These are phyloP conservation scores for Luffa acutangula DNA, from an alignment of 306 rosid genomes.

Conservation along the genomic window DNA sequence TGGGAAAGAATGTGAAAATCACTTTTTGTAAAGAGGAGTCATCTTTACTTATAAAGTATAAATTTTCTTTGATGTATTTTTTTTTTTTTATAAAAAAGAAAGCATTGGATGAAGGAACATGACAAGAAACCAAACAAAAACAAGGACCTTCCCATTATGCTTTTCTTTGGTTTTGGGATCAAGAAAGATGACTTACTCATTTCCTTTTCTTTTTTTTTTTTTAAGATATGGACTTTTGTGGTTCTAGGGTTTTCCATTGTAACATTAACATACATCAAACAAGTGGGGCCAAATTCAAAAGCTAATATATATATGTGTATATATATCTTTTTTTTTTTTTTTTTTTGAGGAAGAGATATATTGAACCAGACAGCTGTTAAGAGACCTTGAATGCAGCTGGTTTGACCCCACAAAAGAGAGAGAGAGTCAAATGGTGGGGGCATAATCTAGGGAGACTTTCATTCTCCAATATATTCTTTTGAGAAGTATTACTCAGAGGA, in stretches of 20 bases:
- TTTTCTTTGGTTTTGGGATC: constrained; percentile 37
- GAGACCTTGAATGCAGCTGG: constrained; percentile 24
- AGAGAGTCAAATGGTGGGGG: constrained; percentile 48
- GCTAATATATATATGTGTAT: constrained; percentile 3
- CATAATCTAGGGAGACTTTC: constrained; percentile 64
- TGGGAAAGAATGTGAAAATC: not conserved
- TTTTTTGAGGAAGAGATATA: not conserved
- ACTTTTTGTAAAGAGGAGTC: not conserved
- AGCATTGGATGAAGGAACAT: constrained; percentile 18
- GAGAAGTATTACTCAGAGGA: constrained; percentile 4
- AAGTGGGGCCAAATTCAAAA: constrained; percentile 44
- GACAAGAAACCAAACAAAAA: constrained; percentile 11
- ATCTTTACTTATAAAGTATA: not conserved
- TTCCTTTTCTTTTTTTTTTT: not conserved
- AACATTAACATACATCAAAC: constrained; percentile 16
- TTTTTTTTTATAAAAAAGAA: constrained; percentile 18
- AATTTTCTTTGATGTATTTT: not conserved
- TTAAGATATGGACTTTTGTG: not conserved
- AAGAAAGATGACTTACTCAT: constrained; percentile 23
- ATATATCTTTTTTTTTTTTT: not conserved
- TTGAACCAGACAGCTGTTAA: constrained; percentile 37
- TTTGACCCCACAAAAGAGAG: constrained; percentile 16
- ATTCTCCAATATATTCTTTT: constrained; percentile 52
- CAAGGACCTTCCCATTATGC: constrained; percentile 24
- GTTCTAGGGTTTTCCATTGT: constrained; percentile 24